Evolutionary conservation across 306 rosid species (phyloP).

Genomic region (Vicia sativa): DNA sequence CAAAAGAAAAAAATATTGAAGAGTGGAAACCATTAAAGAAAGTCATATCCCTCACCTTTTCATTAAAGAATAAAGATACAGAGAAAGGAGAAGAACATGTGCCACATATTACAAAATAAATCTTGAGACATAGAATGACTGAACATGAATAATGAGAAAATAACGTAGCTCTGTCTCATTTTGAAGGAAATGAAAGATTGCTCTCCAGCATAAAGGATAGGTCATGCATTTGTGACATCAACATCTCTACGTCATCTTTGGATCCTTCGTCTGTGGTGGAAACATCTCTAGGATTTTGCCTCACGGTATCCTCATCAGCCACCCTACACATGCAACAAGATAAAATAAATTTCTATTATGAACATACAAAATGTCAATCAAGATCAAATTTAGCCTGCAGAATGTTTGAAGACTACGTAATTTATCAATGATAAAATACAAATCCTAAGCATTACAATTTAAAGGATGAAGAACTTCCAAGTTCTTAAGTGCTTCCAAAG

Average conservation of each 20-base stretch:
- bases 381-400: constrained; percentile 30
- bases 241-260: constrained; percentile 55
- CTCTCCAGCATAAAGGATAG: constrained; percentile 87
- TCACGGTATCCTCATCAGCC: constrained; percentile 42
- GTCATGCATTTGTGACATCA: constrained; percentile 84
- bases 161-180: constrained; percentile 45
- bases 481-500: constrained; percentile 17
- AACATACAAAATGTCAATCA: constrained; percentile 30
- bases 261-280: constrained; percentile 46
- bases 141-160: constrained; percentile 33
- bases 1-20: neutral
- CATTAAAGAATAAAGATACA: constrained; percentile 26
- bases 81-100: constrained; percentile 22
- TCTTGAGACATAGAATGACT: constrained; percentile 31
- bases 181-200: constrained; percentile 68
- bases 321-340: constrained; percentile 52
- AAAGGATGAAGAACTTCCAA: constrained; percentile 20
- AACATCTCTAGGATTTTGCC: constrained; percentile 41
- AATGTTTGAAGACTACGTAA: constrained; percentile 16
- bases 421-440: constrained; percentile 26
- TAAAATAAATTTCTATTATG: constrained; percentile 29
- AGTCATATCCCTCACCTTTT: neutral
- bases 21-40: constrained; percentile 19
- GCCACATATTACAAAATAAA: constrained; percentile 37
- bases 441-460: neutral